A percentile compares a stretch with the other conserved stretches of the same genome.
Evolutionary conservation across 306 rosid genomes (phyloP).

Genomic region (Coriaria nepalensis): DNA sequence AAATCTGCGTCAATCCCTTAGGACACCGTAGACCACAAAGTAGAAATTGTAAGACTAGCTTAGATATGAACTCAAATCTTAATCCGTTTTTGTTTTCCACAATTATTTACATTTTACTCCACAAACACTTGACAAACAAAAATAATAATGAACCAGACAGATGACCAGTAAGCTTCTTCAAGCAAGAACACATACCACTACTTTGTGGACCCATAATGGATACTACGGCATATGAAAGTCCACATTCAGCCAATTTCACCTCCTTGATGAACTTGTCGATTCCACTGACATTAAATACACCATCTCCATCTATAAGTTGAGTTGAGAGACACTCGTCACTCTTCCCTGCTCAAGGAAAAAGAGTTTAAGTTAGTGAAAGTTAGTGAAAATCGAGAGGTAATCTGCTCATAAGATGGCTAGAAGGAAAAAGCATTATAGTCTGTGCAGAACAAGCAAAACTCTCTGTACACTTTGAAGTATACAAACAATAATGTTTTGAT

Average conservation of each 20-base stretch:
- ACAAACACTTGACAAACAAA: background rate
- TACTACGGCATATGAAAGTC: conserved; percentile 90
- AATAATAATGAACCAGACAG: background rate
- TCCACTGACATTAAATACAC: conserved; percentile 56
- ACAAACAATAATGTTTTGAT: no score
- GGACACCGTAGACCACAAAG: conserved; percentile 1
- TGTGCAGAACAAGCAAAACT: no score
- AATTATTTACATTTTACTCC: background rate
- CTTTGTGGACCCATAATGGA: conserved; percentile 99
- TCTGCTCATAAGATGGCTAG: background rate
- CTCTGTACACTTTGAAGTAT: no score
- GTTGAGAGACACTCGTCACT: conserved; percentile 46
- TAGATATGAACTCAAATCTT: no score
- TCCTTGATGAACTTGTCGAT: conserved; percentile 64
- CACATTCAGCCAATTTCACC: conserved; percentile 75
- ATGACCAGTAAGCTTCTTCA: conserved; percentile 6
- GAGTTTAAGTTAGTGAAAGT: background rate
- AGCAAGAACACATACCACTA: conserved; percentile 61
- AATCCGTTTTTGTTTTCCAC: no score
- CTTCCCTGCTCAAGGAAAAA: conserved; percentile 27
- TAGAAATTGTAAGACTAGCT: no score
- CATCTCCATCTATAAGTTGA: conserved; percentile 96
- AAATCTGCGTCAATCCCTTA: conserved; percentile 9
- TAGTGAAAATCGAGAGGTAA: background rate
- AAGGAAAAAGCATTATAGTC: no score